Evolutionary conservation across 2,329 filamentous ascomycete genomes (phyloP), one percentile per base, ranked within the genome.

Genomic region (Corinectria fuckeliana): DNA sequence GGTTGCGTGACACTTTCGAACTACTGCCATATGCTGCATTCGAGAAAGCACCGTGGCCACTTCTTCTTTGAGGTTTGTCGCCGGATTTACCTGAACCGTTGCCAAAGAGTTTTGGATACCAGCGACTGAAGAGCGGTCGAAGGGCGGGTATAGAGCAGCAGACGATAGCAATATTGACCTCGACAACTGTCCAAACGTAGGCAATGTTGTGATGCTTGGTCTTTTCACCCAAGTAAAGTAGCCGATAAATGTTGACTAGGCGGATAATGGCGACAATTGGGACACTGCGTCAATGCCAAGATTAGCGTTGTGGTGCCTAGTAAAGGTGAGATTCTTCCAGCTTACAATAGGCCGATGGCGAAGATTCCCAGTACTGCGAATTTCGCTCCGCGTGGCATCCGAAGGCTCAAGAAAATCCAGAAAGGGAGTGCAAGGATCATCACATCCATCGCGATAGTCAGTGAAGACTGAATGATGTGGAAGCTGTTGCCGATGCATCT

Each of bases 391-490:
- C 60, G 69, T 4, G 72, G 71, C 65, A 80, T 78, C 28, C 75
- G 76, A 10, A 81, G 66, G 5, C 71, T 70, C 39, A 75, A 49
- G 60, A 81, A 80, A 36, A 80, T 77, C 62, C 71, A 74, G 34
- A 78, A 72, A 0, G 79, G 79, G 6, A 81, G 63, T 0, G 67
- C 68, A 6, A 80, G 68, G 5, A 78, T 72, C 42, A 80, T 61
- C 0, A 80, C 63, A 30, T 81, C 79, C 9, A 76, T 79, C 7
- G 79, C 36, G 28, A 81, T 79, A 14, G 75, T 79, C 14, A 80
- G 63, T 1, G 69, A 70, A 2, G 77, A 73, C 10, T 67, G 71
- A 11, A 73, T 63, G 4, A 79, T 70, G 55, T 77, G 77, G 30
- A 72, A 67, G 32, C 60, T 61, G 1, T 66, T 65, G 10, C 74